Evolutionary conservation across 495 filamentous ascomycete species (phyloP).

Genomic region (Penicillium riverlandense): DNA sequence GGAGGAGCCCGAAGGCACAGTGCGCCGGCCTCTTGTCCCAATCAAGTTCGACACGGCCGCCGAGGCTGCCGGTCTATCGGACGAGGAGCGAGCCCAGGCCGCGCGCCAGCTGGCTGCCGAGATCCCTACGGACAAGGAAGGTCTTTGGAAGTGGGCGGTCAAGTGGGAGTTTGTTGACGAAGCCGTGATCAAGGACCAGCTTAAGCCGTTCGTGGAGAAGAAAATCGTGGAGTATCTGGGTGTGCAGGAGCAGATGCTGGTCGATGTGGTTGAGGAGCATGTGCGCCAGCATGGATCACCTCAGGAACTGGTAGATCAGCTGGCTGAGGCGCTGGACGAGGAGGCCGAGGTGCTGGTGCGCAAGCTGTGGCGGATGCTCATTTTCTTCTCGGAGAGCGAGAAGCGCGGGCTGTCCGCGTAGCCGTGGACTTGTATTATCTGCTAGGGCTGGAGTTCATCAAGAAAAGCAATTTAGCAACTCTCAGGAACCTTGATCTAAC

Average conservation of each 20-base stretch:
- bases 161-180: constrained; percentile 94
- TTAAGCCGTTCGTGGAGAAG: constrained; percentile 94
- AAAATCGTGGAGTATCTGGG: constrained; percentile 95
- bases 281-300: constrained; percentile 71
- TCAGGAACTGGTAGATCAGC: constrained; percentile 71
- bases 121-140: constrained; percentile 80
- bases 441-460: neutral
- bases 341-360: constrained; percentile 90
- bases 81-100: constrained; percentile 77
- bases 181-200: constrained; percentile 72
- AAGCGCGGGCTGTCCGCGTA: constrained; percentile 77
- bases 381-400: constrained; percentile 96
- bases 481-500: neutral
- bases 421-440: neutral
- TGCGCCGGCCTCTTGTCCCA: constrained; percentile 76
- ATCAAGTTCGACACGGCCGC: constrained; percentile 83
- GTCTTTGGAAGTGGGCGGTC: constrained; percentile 85
- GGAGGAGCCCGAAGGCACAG: constrained; percentile 65
- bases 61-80: constrained; percentile 60
- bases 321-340: constrained; percentile 86
- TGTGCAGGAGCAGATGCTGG: constrained; percentile 91
- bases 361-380: constrained; percentile 97
- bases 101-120: constrained; percentile 76
- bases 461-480: too few relatives aligned
- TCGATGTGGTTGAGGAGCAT: constrained; percentile 87